Evolutionary conservation across 805 yeast species (phyloP), one percentile per base, ranked within the genome.

Genomic region (Starmerella vaccinii): DNA sequence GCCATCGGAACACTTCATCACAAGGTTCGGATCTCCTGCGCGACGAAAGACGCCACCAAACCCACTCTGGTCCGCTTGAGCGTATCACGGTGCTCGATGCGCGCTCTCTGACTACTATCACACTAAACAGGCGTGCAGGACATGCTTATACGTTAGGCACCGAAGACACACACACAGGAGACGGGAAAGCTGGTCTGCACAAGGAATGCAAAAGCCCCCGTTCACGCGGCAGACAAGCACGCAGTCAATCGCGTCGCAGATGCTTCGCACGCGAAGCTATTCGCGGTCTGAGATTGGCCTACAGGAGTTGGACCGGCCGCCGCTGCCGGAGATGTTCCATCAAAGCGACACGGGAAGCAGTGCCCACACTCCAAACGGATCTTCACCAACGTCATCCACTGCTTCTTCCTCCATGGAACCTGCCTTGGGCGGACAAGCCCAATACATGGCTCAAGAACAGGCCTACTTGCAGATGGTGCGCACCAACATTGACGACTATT

Each of bases 391-490:
- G 23, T 43, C 46, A 5, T 29, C 46, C 19, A 30, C 23, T n/a
- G 33, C 34, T 8, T 32, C 46, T 2, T 21, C 29, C 19, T 5
- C 24, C 21, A 21, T 43, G n/a, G 46, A 29, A 29, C 43, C 51
- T 2, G 44, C 40, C 3, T 43, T 51, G 3, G 52, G 52, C 19
- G 52, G 54, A 15, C 65, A 60, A 55, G 68, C 68, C 33, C 73
- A 70, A 58, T 77, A 77, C 61, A 60, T 72, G 51, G 76, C 80
- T 3, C 89, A 83, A 59, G 92, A 84, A 61, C 74, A 74, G 58
- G 75, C 79, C 0, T 84, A 84, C 59, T 64, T 84, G 51, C 76
- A 75, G 50, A 77, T 77, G 60, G 75, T 84, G 60, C 73, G 76
- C 52, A 79, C 79, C 56, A 81, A 77, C 55, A 75, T 71, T 3